Conservation (phyloP, 345 rosid species). For the Brassica napus region DNA sequence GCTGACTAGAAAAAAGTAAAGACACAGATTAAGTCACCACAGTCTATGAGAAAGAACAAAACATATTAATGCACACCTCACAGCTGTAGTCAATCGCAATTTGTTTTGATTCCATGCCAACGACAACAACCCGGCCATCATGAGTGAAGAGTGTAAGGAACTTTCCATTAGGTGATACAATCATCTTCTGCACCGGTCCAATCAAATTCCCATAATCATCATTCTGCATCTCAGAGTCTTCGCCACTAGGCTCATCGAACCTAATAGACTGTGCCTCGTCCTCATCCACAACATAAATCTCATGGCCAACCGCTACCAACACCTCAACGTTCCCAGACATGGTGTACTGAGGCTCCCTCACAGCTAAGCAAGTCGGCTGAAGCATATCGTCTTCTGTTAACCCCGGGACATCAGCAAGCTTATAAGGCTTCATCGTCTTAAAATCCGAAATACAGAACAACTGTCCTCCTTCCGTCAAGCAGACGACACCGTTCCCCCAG, state of each 20-base stretch:
- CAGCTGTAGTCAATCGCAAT: conserved; percentile 64
- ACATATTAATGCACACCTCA: conserved; percentile 54
- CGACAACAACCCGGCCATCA: conserved; percentile 76
- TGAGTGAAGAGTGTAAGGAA: conserved; percentile 79
- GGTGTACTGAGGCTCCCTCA: conserved; percentile 88
- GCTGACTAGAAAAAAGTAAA: conserved; percentile 59
- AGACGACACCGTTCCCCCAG: conserved; percentile 92
- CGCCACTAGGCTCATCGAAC: conserved; percentile 30
- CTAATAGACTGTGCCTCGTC: conserved; percentile 59
- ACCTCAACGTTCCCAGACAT: conserved; percentile 88
- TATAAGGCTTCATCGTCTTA: conserved; percentile 55
- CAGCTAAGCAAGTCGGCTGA: conserved; percentile 65
- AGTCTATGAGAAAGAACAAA: conserved; percentile 21
- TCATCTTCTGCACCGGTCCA: conserved; percentile 81
- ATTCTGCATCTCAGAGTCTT: conserved; percentile 51
- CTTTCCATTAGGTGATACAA: conserved; percentile 76
- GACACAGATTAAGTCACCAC: neutral
- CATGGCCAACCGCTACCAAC: conserved; percentile 59
- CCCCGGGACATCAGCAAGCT: conserved; percentile 59
- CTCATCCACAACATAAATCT: conserved; percentile 71
- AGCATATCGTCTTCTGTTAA: conserved; percentile 51
- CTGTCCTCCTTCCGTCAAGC: conserved; percentile 75
- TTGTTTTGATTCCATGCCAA: conserved; percentile 54
- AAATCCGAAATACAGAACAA: conserved; percentile 73
- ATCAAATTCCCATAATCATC: conserved; percentile 50